Percentiles rank a stretch among this genome's conserved stretches.
phyloP scores from a whole-genome alignment of 352 stramenopile species.

The Globisporangium lucens region DNA sequence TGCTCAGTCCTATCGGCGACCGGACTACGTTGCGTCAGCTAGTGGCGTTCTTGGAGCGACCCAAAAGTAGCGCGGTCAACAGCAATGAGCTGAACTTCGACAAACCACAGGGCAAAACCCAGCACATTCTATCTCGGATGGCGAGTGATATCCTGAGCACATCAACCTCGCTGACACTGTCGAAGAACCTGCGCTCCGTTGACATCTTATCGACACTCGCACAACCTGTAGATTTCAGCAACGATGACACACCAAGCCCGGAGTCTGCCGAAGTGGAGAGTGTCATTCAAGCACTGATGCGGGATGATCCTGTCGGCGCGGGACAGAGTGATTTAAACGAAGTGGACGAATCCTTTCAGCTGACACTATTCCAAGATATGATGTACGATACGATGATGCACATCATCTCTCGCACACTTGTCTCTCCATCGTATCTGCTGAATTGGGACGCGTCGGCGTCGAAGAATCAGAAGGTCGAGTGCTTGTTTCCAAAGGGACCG shows the following conservation, averaged over 20 bases:
- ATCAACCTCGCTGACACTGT: slow-evolving; percentile 41
- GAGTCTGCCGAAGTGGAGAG: slow-evolving; percentile 7
- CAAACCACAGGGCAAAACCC: slow-evolving; percentile 39
- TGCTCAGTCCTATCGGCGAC: slow-evolving; percentile 56
- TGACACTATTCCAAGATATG: slow-evolving; percentile 52
- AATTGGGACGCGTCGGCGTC: slow-evolving; percentile 50
- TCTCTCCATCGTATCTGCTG: slow-evolving; percentile 27
- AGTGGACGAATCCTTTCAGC: slow-evolving; percentile 10
- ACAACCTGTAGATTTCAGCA: slow-evolving; percentile 43
- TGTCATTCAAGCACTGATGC: slow-evolving; percentile 32
- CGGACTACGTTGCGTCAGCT: slow-evolving; percentile 67
- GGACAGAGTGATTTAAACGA: slow-evolving; percentile 5
- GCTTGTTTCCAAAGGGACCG: slow-evolving; percentile 66
- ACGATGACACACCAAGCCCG: neutral
- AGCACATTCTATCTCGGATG: slow-evolving; percentile 66
- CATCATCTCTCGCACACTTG: slow-evolving; percentile 63
- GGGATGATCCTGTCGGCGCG: neutral
- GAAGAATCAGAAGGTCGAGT: slow-evolving; percentile 36
- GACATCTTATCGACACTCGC: slow-evolving; percentile 54
- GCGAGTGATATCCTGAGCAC: slow-evolving; percentile 35
- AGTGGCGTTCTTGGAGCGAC: slow-evolving; percentile 42
- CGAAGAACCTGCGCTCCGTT: slow-evolving; percentile 43
- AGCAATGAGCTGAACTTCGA: slow-evolving; percentile 15
- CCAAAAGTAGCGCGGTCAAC: slow-evolving; percentile 4
- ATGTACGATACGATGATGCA: slow-evolving; percentile 79